Evolutionary conservation across 768 basidiomycete species (phyloP).

Genomic region (Lentinus brumalis): DNA sequence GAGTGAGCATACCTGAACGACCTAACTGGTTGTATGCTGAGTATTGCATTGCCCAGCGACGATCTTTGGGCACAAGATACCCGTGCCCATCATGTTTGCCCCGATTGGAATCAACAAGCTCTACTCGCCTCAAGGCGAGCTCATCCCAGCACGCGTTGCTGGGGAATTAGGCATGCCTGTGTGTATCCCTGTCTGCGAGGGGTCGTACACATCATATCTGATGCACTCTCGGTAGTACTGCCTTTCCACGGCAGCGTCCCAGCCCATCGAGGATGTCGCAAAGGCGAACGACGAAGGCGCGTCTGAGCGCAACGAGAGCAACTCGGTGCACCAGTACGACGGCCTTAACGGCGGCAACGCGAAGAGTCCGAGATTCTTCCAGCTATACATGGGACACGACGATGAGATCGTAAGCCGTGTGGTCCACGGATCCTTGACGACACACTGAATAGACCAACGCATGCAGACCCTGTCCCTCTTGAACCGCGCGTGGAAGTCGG

Average conservation of each 20-base stretch:
- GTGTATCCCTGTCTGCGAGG: too few relatives aligned
- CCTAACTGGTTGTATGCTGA: too few relatives aligned
- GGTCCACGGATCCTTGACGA: neutral
- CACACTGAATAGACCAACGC: neutral
- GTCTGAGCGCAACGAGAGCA: slow-evolving; percentile 38
- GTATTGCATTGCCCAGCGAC: too few relatives aligned
- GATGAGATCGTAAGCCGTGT: too few relatives aligned
- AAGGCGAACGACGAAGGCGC: slow-evolving; percentile 47
- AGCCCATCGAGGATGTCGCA: slow-evolving; percentile 54
- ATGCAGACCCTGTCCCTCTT: slow-evolving; percentile 47
- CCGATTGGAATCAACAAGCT: slow-evolving; percentile 60
- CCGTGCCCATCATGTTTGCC: slow-evolving; percentile 55
- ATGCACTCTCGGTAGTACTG: slow-evolving; percentile 47
- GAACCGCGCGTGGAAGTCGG: slow-evolving; percentile 46
- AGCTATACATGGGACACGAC: slow-evolving; percentile 57
- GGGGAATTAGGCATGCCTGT: slow-evolving; percentile 49
- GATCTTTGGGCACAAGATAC: slow-evolving; percentile 49
- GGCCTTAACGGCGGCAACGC: slow-evolving; percentile 38
- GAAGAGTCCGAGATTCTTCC: slow-evolving; percentile 51
- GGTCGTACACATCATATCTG: too few relatives aligned
- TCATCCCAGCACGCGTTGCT: slow-evolving; percentile 48
- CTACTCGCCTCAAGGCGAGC: slow-evolving; percentile 46
- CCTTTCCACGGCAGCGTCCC: slow-evolving; percentile 52
- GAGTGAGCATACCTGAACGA: too few relatives aligned
- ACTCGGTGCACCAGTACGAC: slow-evolving; percentile 36